These are phyloP conservation scores for Fusarium liriodendri DNA, from an alignment of 2,329 filamentous ascomycete species.

Conservation along the genomic window DNA sequence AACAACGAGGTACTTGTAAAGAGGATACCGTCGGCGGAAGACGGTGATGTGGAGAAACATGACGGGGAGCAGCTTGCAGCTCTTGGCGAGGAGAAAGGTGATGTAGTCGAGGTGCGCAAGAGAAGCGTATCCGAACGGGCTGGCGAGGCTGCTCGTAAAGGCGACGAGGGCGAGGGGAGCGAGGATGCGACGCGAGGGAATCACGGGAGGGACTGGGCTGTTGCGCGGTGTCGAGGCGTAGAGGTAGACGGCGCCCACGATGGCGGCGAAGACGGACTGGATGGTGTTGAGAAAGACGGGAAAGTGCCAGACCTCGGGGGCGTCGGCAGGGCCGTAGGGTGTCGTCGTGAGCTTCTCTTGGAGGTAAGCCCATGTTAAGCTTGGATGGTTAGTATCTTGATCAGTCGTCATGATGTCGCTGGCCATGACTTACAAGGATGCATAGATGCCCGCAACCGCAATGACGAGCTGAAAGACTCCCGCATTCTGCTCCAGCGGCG, in stretches of 20 bases:
- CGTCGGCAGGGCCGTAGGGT: constrained; percentile 73
- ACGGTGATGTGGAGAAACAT: constrained; percentile 96
- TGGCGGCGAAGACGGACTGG: constrained; percentile 88
- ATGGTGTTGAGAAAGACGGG: constrained; percentile 97
- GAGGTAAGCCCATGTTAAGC: constrained; percentile 94
- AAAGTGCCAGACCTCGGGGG: constrained; percentile 86
- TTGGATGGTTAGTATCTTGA: constrained; percentile 47
- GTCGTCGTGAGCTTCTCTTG: constrained; percentile 98
- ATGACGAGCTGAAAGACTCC: constrained; percentile 82
- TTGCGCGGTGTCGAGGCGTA: constrained; percentile 66
- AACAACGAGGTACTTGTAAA: constrained; percentile 97
- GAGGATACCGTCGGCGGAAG: constrained; percentile 87
- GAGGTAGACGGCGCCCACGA: constrained; percentile 86
- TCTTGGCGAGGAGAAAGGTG: constrained; percentile 96
- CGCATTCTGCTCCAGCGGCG: constrained; percentile 59
- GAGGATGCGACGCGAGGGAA: constrained; percentile 81
- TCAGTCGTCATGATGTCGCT: background rate
- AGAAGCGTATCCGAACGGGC: constrained; percentile 94
- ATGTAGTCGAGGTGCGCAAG: constrained; percentile 97
- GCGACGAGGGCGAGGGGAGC: constrained; percentile 85
- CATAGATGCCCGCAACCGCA: constrained; percentile 95
- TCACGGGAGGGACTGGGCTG: constrained; percentile 69
- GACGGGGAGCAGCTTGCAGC: constrained; percentile 97
- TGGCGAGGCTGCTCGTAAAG: constrained; percentile 87
- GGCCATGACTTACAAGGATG: constrained; percentile 79